Percentiles rank a stretch among this genome's conserved stretches.
Evolutionary conservation across 2,329 filamentous ascomycete species (phyloP).

Genomic region (Talaromyces sp.): DNA sequence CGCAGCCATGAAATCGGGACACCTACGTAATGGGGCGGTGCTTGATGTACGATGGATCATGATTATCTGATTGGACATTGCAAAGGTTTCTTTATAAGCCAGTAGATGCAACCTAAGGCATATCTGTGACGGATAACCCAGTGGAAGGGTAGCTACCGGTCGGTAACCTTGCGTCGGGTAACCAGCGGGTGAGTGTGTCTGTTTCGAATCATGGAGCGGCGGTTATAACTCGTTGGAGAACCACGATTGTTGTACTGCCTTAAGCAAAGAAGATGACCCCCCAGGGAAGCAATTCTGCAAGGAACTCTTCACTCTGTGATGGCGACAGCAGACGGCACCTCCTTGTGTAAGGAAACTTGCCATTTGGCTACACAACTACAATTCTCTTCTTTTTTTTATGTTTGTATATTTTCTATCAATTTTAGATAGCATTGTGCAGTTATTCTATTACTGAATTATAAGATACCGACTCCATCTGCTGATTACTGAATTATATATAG

Average conservation of each 20-base stretch:
- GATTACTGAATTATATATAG: neutral
- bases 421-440: neutral
- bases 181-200: slow-evolving; percentile 47
- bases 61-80: neutral
- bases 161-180: slow-evolving; percentile 36
- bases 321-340: slow-evolving; percentile 54
- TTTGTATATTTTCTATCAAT: slow-evolving; percentile 7
- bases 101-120: neutral
- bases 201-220: slow-evolving; percentile 54
- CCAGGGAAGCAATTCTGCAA: slow-evolving; percentile 60
- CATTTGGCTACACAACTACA: slow-evolving; percentile 37
- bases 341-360: slow-evolving; percentile 35
- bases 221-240: slow-evolving; percentile 53
- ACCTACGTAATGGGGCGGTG: neutral
- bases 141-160: slow-evolving; percentile 39
- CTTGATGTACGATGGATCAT: neutral
- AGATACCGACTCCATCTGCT: neutral
- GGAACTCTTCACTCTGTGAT: slow-evolving; percentile 52
- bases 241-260: slow-evolving; percentile 50
- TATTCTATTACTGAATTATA: neutral
- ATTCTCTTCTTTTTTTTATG: slow-evolving; percentile 28
- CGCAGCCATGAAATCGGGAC: neutral
- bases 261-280: slow-evolving; percentile 54
- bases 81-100: neutral
- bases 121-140: slow-evolving; percentile 43